Conservation (phyloP, 306 rosid species). For the Cucurbita moschata region DNA sequence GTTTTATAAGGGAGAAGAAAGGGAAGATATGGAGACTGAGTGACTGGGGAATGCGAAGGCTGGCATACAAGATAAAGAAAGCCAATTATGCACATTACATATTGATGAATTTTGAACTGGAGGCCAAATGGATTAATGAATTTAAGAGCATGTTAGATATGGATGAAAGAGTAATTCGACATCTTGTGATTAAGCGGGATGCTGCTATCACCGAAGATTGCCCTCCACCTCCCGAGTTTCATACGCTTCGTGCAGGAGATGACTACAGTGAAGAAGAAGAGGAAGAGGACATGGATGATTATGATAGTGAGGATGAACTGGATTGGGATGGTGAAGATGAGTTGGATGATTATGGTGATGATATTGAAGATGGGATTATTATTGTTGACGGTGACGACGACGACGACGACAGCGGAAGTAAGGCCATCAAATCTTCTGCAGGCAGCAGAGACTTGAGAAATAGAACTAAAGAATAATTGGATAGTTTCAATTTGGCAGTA, state of each 20-base stretch:
- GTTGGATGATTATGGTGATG: conserved; percentile 19
- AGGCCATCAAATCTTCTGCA: conserved; percentile 1
- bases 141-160: conserved; percentile 71
- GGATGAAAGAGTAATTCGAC: conserved; percentile 85
- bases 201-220: conserved; percentile 76
- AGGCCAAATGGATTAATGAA: conserved; percentile 66
- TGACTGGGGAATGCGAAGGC: conserved; percentile 88
- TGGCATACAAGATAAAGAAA: conserved; percentile 76
- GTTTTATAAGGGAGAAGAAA: conserved; percentile 73
- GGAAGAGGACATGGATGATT: conserved; percentile 20
- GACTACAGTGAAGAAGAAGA: conserved; percentile 31
- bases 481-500: neutral
- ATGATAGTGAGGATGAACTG: conserved; percentile 24
- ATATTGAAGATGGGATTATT: conserved; percentile 15
- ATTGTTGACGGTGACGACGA: conserved; percentile 7
- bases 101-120: conserved; percentile 84
- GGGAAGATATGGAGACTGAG: conserved; percentile 70
- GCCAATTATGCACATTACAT: conserved; percentile 61
- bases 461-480: conserved; percentile 13
- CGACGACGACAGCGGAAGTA: conserved; percentile 10
- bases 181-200: conserved; percentile 70
- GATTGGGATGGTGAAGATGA: conserved; percentile 15
- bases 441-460: conserved; percentile 4
- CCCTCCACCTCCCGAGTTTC: conserved; percentile 80
- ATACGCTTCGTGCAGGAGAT: conserved; percentile 20